Percentiles rank a stretch among this genome's conserved stretches.
Evolutionary conservation across 495 filamentous ascomycete species (phyloP).

Genomic region (Xylaria flabelliformis): DNA sequence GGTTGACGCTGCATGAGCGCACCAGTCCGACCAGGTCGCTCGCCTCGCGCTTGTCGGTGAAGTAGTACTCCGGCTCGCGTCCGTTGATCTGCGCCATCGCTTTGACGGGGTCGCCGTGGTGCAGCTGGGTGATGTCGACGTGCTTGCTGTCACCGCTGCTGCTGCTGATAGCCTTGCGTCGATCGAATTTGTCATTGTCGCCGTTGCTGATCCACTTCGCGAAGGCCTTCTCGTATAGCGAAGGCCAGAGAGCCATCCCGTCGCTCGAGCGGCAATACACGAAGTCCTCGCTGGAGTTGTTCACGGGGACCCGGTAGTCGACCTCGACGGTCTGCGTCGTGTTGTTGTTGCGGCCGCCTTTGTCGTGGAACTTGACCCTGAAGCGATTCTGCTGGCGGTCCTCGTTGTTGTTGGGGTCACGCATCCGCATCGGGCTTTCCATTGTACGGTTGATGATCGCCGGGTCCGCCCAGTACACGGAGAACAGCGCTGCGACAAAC

Average conservation of each 20-base stretch:
- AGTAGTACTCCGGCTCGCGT: conserved; percentile 41
- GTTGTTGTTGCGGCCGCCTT: conserved; percentile 48
- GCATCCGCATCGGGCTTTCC: neutral
- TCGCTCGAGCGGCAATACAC: conserved; percentile 46
- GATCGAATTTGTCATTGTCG: neutral
- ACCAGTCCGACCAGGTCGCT: conserved; percentile 42
- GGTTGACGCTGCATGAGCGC: conserved; percentile 42
- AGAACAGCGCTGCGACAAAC: conserved; percentile 47
- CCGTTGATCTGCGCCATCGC: conserved; percentile 48
- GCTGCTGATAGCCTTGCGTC: conserved; percentile 24
- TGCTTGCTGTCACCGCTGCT: conserved; percentile 27
- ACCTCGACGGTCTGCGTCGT: conserved; percentile 44
- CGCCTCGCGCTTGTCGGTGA: conserved; percentile 33
- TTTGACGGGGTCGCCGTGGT: conserved; percentile 47
- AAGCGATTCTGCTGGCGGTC: conserved; percentile 27
- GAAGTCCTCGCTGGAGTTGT: conserved; percentile 45
- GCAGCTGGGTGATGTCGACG: conserved; percentile 42
- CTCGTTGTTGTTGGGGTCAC: conserved; percentile 5
- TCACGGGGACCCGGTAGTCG: conserved; percentile 45
- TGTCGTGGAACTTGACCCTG: conserved; percentile 44
- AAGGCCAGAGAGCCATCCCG: conserved; percentile 45
- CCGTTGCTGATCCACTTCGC: conserved; percentile 41
- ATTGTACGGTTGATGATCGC: conserved; percentile 37
- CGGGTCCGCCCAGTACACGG: conserved; percentile 46
- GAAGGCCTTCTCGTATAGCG: conserved; percentile 52